Evolutionary conservation across 1,139 yeast genomes (phyloP).

Genomic region (Candida buenavistaensis): DNA sequence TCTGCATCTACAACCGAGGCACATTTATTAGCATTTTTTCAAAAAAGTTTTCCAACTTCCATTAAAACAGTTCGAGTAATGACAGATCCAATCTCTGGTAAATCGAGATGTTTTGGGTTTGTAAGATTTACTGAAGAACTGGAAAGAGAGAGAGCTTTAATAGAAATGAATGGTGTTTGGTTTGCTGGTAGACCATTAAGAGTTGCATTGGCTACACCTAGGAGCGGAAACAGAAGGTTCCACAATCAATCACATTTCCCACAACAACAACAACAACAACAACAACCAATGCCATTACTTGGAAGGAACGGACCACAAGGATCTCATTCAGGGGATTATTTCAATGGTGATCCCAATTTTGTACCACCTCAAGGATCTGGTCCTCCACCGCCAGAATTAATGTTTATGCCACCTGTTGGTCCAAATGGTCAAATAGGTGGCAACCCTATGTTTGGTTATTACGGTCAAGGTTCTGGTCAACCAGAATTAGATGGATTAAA

Average conservation of each 20-base stretch:
- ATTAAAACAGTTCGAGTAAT: slow-evolving; percentile 69
- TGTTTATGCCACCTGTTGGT: slow-evolving; percentile 16
- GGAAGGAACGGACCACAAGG: slow-evolving; percentile 1
- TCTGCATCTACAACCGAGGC: slow-evolving; percentile 75
- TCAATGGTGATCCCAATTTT: slow-evolving; percentile 1
- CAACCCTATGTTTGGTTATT: slow-evolving; percentile 13
- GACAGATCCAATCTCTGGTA: slow-evolving; percentile 74
- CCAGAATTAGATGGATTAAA: slow-evolving; percentile 5
- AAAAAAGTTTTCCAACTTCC: slow-evolving; percentile 58
- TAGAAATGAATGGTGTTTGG: slow-evolving; percentile 74
- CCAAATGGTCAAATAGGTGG: slow-evolving; percentile 10
- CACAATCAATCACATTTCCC: slow-evolving; percentile 7
- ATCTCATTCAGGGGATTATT: slow-evolving; percentile 5
- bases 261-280: slow-evolving; percentile 7
- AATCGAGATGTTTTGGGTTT: slow-evolving; percentile 75
- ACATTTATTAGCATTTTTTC: slow-evolving; percentile 65
- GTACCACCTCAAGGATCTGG: slow-evolving; percentile 3
- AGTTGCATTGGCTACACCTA: slow-evolving; percentile 69
- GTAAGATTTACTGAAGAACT: slow-evolving; percentile 64
- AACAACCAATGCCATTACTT: slow-evolving; percentile 5
- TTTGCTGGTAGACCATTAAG: slow-evolving; percentile 74
- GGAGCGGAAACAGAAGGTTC: slow-evolving; percentile 23
- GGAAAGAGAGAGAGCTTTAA: slow-evolving; percentile 63
- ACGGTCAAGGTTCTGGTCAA: slow-evolving; percentile 6
- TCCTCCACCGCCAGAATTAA: slow-evolving; percentile 16